Conservation (phyloP, 2,329 filamentous ascomycete species). For the Alternaria postmessia region DNA sequence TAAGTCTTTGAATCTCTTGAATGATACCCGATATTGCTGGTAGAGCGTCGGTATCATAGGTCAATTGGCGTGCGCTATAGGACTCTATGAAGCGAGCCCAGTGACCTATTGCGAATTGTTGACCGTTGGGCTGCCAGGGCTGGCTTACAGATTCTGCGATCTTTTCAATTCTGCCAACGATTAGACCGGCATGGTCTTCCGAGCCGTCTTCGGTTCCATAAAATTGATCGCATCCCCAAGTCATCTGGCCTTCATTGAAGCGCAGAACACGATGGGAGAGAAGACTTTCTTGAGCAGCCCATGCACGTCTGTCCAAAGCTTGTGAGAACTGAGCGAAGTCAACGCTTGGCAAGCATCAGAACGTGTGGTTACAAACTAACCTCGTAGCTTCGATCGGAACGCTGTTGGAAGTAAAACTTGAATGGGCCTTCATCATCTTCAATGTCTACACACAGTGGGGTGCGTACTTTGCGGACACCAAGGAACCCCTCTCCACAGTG, state of each 20-base stretch:
- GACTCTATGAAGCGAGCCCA: neutral
- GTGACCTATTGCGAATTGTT: too few relatives aligned
- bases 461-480: too few relatives aligned
- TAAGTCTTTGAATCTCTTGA: neutral
- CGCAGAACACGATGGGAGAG: neutral
- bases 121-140: too few relatives aligned
- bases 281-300: neutral
- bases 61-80: neutral
- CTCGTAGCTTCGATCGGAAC: too few relatives aligned
- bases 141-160: neutral
- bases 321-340: too few relatives aligned
- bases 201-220: neutral
- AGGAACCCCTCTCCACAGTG: neutral
- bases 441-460: accelerated
- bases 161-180: too few relatives aligned
- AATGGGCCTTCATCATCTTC: neutral
- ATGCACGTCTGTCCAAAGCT: neutral
- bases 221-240: neutral
- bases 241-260: neutral
- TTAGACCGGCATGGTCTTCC: too few relatives aligned
- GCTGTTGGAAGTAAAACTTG: neutral
- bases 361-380: too few relatives aligned
- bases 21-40: neutral
- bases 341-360: too few relatives aligned
- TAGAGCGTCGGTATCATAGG: neutral